Base-by-base conservation (phyloP, 257 asterid genomes). In the Forsythia suspensa region DNA sequence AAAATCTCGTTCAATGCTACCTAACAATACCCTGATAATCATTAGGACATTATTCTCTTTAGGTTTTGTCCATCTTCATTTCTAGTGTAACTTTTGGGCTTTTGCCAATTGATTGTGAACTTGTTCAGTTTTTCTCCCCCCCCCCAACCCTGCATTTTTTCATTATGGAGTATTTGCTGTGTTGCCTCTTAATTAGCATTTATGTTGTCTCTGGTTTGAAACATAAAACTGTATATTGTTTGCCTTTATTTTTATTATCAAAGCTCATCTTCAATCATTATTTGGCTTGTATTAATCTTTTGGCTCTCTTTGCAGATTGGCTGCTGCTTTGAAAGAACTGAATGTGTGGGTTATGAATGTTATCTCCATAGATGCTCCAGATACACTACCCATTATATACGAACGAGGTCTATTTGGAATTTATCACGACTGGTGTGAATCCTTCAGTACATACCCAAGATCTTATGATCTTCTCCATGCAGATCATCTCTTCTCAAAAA, bases 401-500 rank as follows among this genome's bases (percentile, higher is more conserved):
- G 82, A 79, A 74, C 42, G 82, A 41, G 78, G 82, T 13, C 40
- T 73, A 11, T 79, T 73, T 34, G 82, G 77, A 52, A 78, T 71
- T 3, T 78, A 78, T 59, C 82, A 78, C 16, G 79, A 75, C 71
- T 75, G 79, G 79, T 75, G 79, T 3, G 79, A 75, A 41, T 75
- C 79, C 43, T 78, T 78, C 59, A 78, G 82, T 68, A 73, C 82
- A 37, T 79, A 79, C 43, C 82, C 82, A 43, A 79, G 82, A 79
- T 79, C 82, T 42, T 79, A 79, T 46, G 82, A 79, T 61, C 77
- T 73, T 73, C 77, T 73, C 51, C 77, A 73, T 34, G 77, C 77
- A 1, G 77, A 73, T 24, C 79, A 75, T 52, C 82, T 78, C 36
- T 78, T 78, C 77, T 78, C 82, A 36, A 73, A 79, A 39, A 73